These are phyloP conservation scores for Neopestalotiopsis clavispora DNA, from an alignment of 2,329 filamentous ascomycete species.

Conservation along the genomic window DNA sequence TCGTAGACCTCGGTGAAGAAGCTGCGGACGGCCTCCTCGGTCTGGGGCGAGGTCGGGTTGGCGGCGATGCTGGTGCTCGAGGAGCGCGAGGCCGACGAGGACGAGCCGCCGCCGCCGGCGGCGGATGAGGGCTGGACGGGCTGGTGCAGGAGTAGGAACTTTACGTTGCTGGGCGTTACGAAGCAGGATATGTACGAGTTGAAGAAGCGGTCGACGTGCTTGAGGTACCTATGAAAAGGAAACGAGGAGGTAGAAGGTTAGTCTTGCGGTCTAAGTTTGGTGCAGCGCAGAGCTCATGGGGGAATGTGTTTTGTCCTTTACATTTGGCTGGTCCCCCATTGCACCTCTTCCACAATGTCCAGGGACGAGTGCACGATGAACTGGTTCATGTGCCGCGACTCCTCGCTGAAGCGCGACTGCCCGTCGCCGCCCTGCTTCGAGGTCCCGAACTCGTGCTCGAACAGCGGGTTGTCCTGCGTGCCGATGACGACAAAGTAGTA, in stretches of 20 bases:
- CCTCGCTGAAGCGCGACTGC: conserved; percentile 83
- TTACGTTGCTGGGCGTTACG: conserved; percentile 88
- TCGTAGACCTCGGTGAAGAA: conserved; percentile 98
- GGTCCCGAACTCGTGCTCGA: conserved; percentile 96
- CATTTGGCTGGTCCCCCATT: conserved; percentile 89
- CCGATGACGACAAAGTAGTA: conserved; percentile 99
- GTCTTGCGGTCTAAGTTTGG: conserved; percentile 13
- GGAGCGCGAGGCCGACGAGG: conserved; percentile 48
- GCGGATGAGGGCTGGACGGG: conserved; percentile 56
- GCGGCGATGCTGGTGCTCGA: conserved; percentile 72
- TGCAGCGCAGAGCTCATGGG: too few relatives aligned
- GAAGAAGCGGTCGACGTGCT: conserved; percentile 95
- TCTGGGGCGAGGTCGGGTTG: conserved; percentile 87
- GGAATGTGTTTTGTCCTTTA: conserved; percentile 39
- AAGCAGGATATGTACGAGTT: conserved; percentile 95
- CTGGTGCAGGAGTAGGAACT: conserved; percentile 93
- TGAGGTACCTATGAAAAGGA: conserved; percentile 70
- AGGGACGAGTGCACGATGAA: conserved; percentile 95
- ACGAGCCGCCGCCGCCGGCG: background rate
- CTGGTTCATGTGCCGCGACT: conserved; percentile 92
- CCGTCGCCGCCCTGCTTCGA: conserved; percentile 96
- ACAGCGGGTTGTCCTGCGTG: conserved; percentile 93
- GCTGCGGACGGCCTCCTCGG: conserved; percentile 92
- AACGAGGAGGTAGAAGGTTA: conserved; percentile 9
- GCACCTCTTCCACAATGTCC: conserved; percentile 94